These are phyloP conservation scores for Ulota crispa DNA, from an alignment of 225 moss, liverwort and hornwort species.

Conservation along the genomic window DNA sequence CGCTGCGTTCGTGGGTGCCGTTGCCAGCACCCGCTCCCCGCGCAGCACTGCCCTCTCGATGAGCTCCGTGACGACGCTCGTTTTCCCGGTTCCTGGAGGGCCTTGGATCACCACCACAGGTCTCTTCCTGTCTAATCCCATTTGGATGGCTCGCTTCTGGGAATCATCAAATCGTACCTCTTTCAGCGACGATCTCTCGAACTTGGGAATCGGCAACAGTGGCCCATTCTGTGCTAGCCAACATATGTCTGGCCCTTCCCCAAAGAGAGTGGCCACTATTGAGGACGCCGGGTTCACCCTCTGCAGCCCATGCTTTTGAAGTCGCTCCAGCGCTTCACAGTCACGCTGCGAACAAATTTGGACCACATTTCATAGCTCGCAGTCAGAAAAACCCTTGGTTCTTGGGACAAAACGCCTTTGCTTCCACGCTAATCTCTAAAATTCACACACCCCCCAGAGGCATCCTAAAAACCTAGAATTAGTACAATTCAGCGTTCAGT, in stretches of 20 bases:
- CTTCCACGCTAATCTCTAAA: not conserved
- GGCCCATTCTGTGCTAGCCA: conserved; percentile 77
- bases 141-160: conserved; percentile 67
- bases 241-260: conserved; percentile 65
- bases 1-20: conserved; percentile 93
- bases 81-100: conserved; percentile 97
- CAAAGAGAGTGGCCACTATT: conserved; percentile 76
- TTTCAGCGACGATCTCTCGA: conserved; percentile 28
- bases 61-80: conserved; percentile 83
- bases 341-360: conserved; percentile 61
- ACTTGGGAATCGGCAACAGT: conserved; percentile 38
- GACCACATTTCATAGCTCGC: not conserved
- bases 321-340: conserved; percentile 91
- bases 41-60: conserved; percentile 68
- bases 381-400: not conserved
- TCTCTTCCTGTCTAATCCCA: conserved; percentile 65
- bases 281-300: conserved; percentile 62
- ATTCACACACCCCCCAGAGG: not conserved
- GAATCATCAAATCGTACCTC: conserved; percentile 61
- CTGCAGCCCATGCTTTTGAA: conserved; percentile 76
- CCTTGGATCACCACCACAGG: conserved; percentile 94
- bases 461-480: too few species aligned
- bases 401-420: too few species aligned
- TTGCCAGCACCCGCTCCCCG: conserved; percentile 88
- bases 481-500: too few species aligned